Evolutionary conservation across 257 asterid genomes (phyloP).

Genomic region (Cruciata laevipes): DNA sequence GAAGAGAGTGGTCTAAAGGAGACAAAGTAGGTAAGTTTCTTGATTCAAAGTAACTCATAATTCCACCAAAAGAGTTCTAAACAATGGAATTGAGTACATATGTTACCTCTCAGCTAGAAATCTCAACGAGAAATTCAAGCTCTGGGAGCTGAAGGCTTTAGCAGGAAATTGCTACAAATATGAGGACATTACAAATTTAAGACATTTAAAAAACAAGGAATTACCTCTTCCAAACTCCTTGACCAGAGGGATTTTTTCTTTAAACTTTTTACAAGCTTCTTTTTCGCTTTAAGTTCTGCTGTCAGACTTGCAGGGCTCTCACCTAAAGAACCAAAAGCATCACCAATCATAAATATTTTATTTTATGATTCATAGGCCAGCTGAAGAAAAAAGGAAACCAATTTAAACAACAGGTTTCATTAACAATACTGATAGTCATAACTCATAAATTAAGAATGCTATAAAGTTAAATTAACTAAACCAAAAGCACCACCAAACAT

Average conservation of each 20-base stretch:
- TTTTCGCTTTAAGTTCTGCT: slow-evolving; percentile 50
- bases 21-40: neutral
- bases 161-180: neutral
- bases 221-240: slow-evolving; percentile 76
- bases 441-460: too few species aligned
- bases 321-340: slow-evolving; percentile 37
- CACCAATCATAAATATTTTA: neutral
- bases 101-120: neutral
- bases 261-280: slow-evolving; percentile 48
- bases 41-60: neutral
- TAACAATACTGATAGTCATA: neutral
- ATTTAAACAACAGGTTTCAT: neutral
- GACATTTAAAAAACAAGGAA: neutral
- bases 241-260: slow-evolving; percentile 78
- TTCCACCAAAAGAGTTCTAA: neutral
- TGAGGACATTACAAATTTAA: slow-evolving; percentile 13
- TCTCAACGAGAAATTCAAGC: neutral
- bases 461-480: neutral
- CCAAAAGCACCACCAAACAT: too few species aligned
- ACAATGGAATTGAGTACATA: neutral
- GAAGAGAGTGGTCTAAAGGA: neutral
- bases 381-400: neutral
- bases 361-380: neutral
- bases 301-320: slow-evolving; percentile 36
- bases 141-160: neutral